Conservation (phyloP, 257 asterid species). For the Leonotis leonurus region DNA sequence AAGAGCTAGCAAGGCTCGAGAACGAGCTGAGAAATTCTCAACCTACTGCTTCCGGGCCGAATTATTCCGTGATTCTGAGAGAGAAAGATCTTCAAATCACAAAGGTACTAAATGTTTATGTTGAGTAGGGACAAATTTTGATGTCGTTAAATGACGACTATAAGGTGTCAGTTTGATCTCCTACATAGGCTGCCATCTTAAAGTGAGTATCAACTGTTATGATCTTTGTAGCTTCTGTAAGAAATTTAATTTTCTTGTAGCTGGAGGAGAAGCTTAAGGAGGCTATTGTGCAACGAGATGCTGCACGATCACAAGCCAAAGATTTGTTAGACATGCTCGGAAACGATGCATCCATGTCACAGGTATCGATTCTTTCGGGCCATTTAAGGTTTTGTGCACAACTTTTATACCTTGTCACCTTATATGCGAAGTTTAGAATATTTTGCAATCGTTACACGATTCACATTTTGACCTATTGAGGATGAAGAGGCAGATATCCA, state of each 20-base stretch:
- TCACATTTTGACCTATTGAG: no score
- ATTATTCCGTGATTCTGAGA: conserved; percentile 40
- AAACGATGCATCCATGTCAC: conserved; percentile 34
- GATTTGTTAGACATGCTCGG: conserved; percentile 57
- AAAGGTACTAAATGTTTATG: no score
- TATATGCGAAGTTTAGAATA: no score
- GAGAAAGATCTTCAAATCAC: conserved; percentile 78
- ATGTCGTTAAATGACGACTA: no score
- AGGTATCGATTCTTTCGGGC: conserved; percentile 41
- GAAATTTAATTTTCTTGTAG: conserved; percentile 25
- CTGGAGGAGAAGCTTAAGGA: conserved; percentile 72
- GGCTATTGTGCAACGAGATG: conserved; percentile 67
- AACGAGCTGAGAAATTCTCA: conserved; percentile 54
- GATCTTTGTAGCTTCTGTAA: not conserved
- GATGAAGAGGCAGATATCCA: no score
- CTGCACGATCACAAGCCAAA: conserved; percentile 72
- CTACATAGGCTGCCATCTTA: no score
- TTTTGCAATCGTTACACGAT: no score
- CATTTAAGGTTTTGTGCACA: no score
- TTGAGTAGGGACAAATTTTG: no score
- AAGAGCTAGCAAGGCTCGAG: conserved; percentile 67
- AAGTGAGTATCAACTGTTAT: no score
- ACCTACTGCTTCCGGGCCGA: conserved; percentile 28
- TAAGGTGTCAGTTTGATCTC: no score
- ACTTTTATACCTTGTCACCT: no score